Percentiles rank a stretch among this genome's conserved stretches.
phyloP scores from a whole-genome alignment of 495 filamentous ascomycete species.

The Daldinia concentrica region DNA sequence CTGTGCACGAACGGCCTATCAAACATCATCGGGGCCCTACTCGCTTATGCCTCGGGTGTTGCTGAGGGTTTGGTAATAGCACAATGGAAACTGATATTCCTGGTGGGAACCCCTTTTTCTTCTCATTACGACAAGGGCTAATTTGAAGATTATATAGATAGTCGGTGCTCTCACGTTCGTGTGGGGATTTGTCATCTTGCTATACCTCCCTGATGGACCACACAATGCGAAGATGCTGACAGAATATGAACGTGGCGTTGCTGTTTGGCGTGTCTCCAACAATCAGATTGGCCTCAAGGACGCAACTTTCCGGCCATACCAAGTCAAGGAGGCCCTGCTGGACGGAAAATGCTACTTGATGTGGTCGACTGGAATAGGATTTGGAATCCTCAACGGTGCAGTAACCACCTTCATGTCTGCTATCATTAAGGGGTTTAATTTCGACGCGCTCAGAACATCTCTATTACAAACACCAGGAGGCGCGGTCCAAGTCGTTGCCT shows the following conservation, averaged over 20 bases:
- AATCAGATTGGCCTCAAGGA: constrained; percentile 43
- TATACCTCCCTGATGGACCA: constrained; percentile 46
- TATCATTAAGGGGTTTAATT: constrained; percentile 56
- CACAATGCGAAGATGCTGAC: constrained; percentile 42
- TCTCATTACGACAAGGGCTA: background rate
- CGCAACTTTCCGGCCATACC: constrained; percentile 47
- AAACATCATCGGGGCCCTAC: constrained; percentile 36
- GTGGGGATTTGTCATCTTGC: constrained; percentile 51
- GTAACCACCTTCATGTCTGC: constrained; percentile 58
- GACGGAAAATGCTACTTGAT: constrained; percentile 54
- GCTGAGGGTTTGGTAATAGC: constrained; percentile 35
- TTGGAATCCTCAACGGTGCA: constrained; percentile 58
- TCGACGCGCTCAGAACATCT: constrained; percentile 47
- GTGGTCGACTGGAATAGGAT: constrained; percentile 50
- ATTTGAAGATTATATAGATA: constrained; percentile 23
- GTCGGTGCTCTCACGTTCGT: constrained; percentile 61
- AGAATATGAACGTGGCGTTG: constrained; percentile 41
- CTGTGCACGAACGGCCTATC: constrained; percentile 40
- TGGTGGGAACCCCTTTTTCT: constrained; percentile 16
- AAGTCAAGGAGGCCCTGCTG: constrained; percentile 53
- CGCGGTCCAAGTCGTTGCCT: constrained; percentile 52
- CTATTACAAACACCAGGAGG: constrained; percentile 59
- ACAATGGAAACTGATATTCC: constrained; percentile 44
- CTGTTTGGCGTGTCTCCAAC: constrained; percentile 43
- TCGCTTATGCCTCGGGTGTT: constrained; percentile 38